phyloP scores from a whole-genome alignment of 2,329 filamentous ascomycete genomes.

The Pleurostoma richardsiae region DNA sequence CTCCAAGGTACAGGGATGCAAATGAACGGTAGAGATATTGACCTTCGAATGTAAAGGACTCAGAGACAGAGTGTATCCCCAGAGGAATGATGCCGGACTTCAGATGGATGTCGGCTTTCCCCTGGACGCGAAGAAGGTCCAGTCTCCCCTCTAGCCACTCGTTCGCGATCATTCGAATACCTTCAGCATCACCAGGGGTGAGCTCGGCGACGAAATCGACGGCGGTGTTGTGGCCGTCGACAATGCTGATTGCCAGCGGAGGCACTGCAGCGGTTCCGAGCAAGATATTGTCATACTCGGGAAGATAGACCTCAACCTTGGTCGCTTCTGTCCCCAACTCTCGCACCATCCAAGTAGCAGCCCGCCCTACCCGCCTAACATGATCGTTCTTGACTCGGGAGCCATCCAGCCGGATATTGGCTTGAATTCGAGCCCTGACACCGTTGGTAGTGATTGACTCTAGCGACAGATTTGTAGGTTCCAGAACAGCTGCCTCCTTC shows the following conservation, averaged over 20 bases:
- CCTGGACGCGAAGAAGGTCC: slow-evolving; percentile 64
- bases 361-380: slow-evolving; percentile 69
- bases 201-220: slow-evolving; percentile 78
- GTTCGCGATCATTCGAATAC: slow-evolving; percentile 74
- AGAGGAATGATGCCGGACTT: slow-evolving; percentile 76
- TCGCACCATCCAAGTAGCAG: slow-evolving; percentile 75
- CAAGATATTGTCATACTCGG: slow-evolving; percentile 73
- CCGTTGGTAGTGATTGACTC: slow-evolving; percentile 78
- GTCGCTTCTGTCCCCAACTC: slow-evolving; percentile 71
- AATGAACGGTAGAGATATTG: slow-evolving; percentile 63
- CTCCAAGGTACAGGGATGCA: slow-evolving; percentile 56
- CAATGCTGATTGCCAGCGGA: slow-evolving; percentile 67
- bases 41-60: slow-evolving; percentile 80
- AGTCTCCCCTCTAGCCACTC: slow-evolving; percentile 83
- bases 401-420: slow-evolving; percentile 76
- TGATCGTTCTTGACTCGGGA: slow-evolving; percentile 65
- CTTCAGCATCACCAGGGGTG: slow-evolving; percentile 68
- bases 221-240: slow-evolving; percentile 70
- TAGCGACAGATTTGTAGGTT: slow-evolving; percentile 79
- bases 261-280: slow-evolving; percentile 76
- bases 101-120: slow-evolving; percentile 66
- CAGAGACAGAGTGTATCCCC: slow-evolving; percentile 69
- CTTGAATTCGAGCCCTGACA: slow-evolving; percentile 74
- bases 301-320: slow-evolving; percentile 71
- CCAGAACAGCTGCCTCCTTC: slow-evolving; percentile 73